These are phyloP conservation scores for Ampelocalamus luodianensis DNA, from an alignment of 176 grass and related monocot genomes.

Conservation along the genomic window DNA sequence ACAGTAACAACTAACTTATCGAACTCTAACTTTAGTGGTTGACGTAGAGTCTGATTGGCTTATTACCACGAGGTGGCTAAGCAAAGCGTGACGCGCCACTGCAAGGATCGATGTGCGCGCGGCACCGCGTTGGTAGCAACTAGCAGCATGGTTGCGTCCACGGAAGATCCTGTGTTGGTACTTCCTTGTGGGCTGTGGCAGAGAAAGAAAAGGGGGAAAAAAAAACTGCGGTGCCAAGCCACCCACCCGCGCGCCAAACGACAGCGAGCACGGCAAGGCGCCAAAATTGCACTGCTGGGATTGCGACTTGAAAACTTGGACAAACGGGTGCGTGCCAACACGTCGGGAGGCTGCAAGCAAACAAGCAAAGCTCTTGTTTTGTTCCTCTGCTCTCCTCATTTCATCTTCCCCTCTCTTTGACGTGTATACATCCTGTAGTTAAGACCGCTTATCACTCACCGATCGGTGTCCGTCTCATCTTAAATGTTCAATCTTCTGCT, in stretches of 20 bases:
- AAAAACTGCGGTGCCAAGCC: neutral
- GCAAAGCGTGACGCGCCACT: neutral
- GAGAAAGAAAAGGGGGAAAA: neutral
- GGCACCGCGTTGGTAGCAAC: neutral
- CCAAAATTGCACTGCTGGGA: conserved; percentile 15
- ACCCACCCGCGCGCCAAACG: neutral
- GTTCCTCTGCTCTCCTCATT: neutral
- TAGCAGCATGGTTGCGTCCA: neutral
- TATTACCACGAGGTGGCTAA: neutral
- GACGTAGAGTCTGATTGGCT: neutral
- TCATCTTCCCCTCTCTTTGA: neutral
- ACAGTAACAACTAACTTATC: too few relatives aligned
- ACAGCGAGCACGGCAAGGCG: conserved; percentile 15
- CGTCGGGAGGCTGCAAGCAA: neutral
- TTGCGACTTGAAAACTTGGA: neutral
- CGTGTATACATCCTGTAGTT: neutral
- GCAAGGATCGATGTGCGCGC: neutral
- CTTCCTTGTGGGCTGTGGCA: neutral
- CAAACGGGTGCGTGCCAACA: neutral
- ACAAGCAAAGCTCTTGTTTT: neutral
- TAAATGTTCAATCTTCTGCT: too few relatives aligned
- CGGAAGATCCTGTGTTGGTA: neutral
- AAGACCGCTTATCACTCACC: conserved; percentile 20
- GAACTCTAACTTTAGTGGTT: neutral
- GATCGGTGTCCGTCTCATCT: neutral